Evolutionary conservation across 2,329 filamentous ascomycete species (phyloP).

Genomic region (Amphichorda felina): DNA sequence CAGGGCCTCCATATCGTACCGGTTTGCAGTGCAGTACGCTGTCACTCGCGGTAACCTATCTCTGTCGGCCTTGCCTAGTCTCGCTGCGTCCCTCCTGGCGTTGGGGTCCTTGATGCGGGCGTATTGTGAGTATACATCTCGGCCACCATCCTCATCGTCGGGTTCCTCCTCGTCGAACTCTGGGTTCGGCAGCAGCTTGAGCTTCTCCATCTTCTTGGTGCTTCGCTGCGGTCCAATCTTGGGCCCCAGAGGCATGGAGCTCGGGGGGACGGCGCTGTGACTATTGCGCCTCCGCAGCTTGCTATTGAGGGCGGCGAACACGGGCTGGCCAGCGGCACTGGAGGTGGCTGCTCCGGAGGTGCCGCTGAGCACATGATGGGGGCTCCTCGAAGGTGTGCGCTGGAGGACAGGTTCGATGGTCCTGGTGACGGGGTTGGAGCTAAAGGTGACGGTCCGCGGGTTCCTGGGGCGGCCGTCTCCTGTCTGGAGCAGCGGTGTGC

Average conservation of each 20-base stretch:
- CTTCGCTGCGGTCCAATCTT: conserved; percentile 94
- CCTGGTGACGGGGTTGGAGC: conserved; percentile 53
- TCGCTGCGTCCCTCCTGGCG: conserved; percentile 80
- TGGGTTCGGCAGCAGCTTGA: conserved; percentile 91
- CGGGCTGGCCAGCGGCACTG: conserved; percentile 32
- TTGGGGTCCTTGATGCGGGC: conserved; percentile 95
- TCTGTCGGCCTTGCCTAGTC: conserved; percentile 86
- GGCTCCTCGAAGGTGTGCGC: conserved; percentile 10
- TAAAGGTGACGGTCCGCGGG: conserved; percentile 64
- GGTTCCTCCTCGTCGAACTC: conserved; percentile 63
- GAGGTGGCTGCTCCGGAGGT: conserved; percentile 20
- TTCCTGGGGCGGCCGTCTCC: conserved; percentile 24
- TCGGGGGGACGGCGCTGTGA: conserved; percentile 41
- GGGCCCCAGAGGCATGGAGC: conserved; percentile 24
- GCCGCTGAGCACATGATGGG: conserved; percentile 7
- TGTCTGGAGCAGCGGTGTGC: conserved; percentile 21
- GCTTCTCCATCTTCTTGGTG: conserved; percentile 89
- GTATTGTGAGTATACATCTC: conserved; percentile 96
- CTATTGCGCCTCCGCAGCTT: conserved; percentile 81
- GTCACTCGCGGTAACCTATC: conserved; percentile 82
- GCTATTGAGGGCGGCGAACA: conserved; percentile 73
- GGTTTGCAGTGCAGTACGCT: conserved; percentile 89
- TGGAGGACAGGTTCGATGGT: conserved; percentile 38
- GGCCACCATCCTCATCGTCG: conserved; percentile 86
- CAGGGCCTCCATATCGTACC: conserved; percentile 79